phyloP scores from a whole-genome alignment of 2,329 filamentous ascomycete species.

The Dactylella cylindrospora region DNA sequence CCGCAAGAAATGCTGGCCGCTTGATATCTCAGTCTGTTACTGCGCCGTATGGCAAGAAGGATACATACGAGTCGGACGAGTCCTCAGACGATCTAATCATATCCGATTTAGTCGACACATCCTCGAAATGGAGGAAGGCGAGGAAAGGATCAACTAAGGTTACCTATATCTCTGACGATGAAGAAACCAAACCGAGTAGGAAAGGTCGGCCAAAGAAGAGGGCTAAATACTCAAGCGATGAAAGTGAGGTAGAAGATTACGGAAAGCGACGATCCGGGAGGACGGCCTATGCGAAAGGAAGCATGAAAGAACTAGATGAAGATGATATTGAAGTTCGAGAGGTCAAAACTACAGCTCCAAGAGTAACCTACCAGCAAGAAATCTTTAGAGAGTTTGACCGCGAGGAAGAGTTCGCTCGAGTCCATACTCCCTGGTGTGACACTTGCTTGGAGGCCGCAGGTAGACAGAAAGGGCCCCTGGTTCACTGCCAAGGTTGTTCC shows the following conservation, averaged over 20 bases:
- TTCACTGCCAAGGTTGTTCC: constrained; percentile 90
- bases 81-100: constrained; percentile 40
- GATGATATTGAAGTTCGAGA: constrained; percentile 51
- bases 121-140: constrained; percentile 17
- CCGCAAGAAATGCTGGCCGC: constrained; percentile 8
- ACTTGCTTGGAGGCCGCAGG: constrained; percentile 64
- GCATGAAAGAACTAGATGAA: constrained; percentile 58
- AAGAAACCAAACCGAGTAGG: background rate
- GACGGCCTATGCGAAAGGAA: constrained; percentile 50
- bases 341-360: constrained; percentile 52
- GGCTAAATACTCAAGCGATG: constrained; percentile 6
- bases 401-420: constrained; percentile 67
- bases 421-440: constrained; percentile 72
- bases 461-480: constrained; percentile 66
- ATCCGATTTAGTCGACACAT: constrained; percentile 18
- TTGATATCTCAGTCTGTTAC: constrained; percentile 20
- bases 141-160: background rate
- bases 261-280: constrained; percentile 50
- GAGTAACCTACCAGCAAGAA: constrained; percentile 37
- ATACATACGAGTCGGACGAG: background rate
- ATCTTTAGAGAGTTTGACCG: constrained; percentile 56
- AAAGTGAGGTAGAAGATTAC: constrained; percentile 5
- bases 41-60: background rate
- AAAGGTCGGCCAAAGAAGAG: constrained; percentile 12
- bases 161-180: background rate